These are phyloP conservation scores for Lentinula boryana DNA, from an alignment of 768 basidiomycete genomes.

Conservation along the genomic window DNA sequence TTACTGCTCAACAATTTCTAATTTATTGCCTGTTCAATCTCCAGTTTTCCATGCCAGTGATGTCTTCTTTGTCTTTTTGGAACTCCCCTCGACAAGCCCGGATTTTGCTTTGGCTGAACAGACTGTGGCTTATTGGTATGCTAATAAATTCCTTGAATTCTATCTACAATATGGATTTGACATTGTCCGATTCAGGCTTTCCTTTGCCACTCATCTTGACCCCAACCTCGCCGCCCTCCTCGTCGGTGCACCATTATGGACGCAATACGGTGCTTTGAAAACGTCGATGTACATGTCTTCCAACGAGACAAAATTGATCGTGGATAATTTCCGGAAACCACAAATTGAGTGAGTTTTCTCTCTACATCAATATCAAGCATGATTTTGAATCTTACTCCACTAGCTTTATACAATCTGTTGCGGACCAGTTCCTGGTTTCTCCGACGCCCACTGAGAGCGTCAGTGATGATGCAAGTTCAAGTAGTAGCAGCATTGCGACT, in stretches of 20 bases:
- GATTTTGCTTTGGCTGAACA: not conserved
- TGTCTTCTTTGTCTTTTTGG: conserved; percentile 6
- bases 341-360: not conserved
- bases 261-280: not conserved
- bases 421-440: not conserved
- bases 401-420: not conserved
- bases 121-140: conserved; percentile 5
- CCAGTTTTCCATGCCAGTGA: conserved; percentile 7
- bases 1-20: not conserved
- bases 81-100: not conserved
- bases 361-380: not conserved
- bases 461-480: not conserved
- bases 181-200: not conserved
- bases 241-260: not conserved
- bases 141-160: not conserved
- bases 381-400: not conserved
- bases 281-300: not conserved
- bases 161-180: not conserved
- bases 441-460: not conserved
- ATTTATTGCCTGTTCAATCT: not conserved
- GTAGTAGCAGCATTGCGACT: not conserved
- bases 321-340: conserved; percentile 1
- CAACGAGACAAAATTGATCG: not conserved
- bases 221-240: not conserved
- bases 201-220: conserved; percentile 2